Evolutionary conservation across 768 basidiomycete genomes (phyloP).

Genomic region (Suillus hirtellus): DNA sequence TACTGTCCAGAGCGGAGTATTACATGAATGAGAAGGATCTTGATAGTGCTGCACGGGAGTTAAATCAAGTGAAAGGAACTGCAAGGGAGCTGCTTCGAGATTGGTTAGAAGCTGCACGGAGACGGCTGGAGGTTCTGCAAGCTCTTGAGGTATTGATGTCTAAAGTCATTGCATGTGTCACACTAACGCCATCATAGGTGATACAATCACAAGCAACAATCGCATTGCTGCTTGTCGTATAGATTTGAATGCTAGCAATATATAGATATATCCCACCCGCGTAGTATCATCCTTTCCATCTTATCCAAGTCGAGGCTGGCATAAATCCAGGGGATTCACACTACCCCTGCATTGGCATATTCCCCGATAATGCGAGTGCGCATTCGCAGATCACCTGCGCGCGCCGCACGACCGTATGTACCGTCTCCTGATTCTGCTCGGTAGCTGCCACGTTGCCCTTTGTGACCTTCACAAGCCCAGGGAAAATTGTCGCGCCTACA

Average conservation of each 20-base stretch:
- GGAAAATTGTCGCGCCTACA: conserved; percentile 85
- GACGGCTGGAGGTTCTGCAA: conserved; percentile 88
- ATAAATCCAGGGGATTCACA: background rate
- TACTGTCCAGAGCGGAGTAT: conserved; percentile 86
- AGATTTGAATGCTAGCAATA: conserved; percentile 31
- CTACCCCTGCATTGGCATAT: conserved; percentile 5
- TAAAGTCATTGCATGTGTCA: background rate
- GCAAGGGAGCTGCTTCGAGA: conserved; percentile 74
- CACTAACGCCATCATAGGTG: conserved; percentile 48
- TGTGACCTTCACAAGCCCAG: conserved; percentile 82
- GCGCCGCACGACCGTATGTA: conserved; percentile 75
- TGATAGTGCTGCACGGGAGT: conserved; percentile 77
- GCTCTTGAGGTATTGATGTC: conserved; percentile 68
- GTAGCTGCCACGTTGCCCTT: conserved; percentile 38
- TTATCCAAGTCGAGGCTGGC: background rate
- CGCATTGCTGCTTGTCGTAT: conserved; percentile 74
- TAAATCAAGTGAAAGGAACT: conserved; percentile 87
- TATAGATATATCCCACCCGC: conserved; percentile 24
- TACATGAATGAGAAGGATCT: conserved; percentile 91
- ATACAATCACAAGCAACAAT: conserved; percentile 84
- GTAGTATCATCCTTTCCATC: conserved; percentile 13
- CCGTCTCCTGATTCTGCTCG: conserved; percentile 43
- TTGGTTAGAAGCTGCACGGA: conserved; percentile 89
- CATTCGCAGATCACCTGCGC: conserved; percentile 90
- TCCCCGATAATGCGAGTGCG: conserved; percentile 45